Evolutionary conservation across 2,329 filamentous ascomycete species (phyloP), one percentile per base, ranked within the genome.

Genomic region (Metarhizium sp.): DNA sequence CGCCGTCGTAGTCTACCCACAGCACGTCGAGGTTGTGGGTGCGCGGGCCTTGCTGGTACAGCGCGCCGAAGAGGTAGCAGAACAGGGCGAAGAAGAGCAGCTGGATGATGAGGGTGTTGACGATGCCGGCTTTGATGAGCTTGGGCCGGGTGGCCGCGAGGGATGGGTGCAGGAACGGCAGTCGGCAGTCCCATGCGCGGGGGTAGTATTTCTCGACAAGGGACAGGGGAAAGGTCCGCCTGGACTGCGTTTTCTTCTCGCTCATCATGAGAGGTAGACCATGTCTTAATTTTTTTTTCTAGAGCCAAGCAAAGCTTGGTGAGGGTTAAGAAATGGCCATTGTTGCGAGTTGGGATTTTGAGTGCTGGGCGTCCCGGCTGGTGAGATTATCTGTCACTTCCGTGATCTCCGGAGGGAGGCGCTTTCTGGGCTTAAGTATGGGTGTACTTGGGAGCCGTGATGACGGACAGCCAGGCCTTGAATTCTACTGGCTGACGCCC

Each of bases 41-140:
- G 30, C 60, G 60, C 45, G 51, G 54, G 0, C 55, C 57, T 46
- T 64, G 59, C 46, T 57, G 61, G 30, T 55, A 63, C 18, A 64
- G 36, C 4, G 62, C 53, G 4, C 62, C 62, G 36, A 63, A 61
- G 11, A 63, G 55, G 40, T 64, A 63, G 57, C 59, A 59, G 46
- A 63, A 63, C 13, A 64, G 58, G 11, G 50, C 54, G 4, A 64
- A 51, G 40, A 64, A 63, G 10, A 63, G 43, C 7, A 64, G 18
- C 14, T 59, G 84, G 86, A 61, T 85, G 5, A 58, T 54, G 46
- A 63, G 18, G 20, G 63, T 58, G 40, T 63, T 63, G 8, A 55
- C 45, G 14, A 53, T 43, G 1, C 47, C 59, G 2, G 59, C 59
- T 20, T 53, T 59, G 49, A 63, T 57, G 38, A 61, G 62, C n/a